A percentile compares a stretch with the other conserved stretches of the same genome.
phyloP scores from a whole-genome alignment of 2,329 filamentous ascomycete genomes.

The Dactylellina leptospora region DNA sequence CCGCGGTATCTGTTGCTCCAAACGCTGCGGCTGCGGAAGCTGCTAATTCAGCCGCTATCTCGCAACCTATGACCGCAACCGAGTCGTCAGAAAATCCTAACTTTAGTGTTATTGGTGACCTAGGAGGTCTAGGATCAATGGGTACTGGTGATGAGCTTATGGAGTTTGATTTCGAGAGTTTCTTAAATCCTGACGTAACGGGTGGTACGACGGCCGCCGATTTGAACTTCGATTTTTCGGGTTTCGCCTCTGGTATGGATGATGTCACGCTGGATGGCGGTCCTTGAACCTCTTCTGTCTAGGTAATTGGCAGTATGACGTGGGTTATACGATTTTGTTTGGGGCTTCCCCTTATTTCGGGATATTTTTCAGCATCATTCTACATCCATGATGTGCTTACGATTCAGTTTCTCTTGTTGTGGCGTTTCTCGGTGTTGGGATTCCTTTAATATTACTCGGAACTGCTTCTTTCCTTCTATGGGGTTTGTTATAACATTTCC shows the following conservation, averaged over 20 bases:
- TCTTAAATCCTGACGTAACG: slow-evolving; percentile 65
- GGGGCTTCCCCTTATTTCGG: slow-evolving; percentile 56
- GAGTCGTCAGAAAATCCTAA: slow-evolving; percentile 37
- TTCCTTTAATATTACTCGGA: slow-evolving; percentile 19
- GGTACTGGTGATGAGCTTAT: slow-evolving; percentile 32
- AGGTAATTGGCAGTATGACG: slow-evolving; percentile 61
- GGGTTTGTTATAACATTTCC: background rate
- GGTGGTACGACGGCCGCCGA: slow-evolving; percentile 60
- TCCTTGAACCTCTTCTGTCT: slow-evolving; percentile 8
- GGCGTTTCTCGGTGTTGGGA: slow-evolving; percentile 34
- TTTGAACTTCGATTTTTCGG: slow-evolving; percentile 44
- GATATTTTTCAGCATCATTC: no score
- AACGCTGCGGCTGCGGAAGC: slow-evolving; percentile 18
- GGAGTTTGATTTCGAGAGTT: slow-evolving; percentile 72
- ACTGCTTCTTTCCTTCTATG: slow-evolving; percentile 8
- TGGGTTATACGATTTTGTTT: slow-evolving; percentile 68
- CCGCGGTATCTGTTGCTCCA: slow-evolving; percentile 26
- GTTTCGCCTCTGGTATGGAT: slow-evolving; percentile 39
- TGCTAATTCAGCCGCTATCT: slow-evolving; percentile 33
- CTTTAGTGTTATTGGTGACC: slow-evolving; percentile 23
- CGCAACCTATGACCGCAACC: slow-evolving; percentile 28
- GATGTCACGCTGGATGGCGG: slow-evolving; percentile 39
- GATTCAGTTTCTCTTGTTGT: slow-evolving; percentile 11
- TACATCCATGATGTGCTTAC: background rate
- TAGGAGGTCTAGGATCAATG: slow-evolving; percentile 25